Evolutionary conservation across 2,329 filamentous ascomycete genomes (phyloP).

Genomic region (Aurifilum marmelostoma): DNA sequence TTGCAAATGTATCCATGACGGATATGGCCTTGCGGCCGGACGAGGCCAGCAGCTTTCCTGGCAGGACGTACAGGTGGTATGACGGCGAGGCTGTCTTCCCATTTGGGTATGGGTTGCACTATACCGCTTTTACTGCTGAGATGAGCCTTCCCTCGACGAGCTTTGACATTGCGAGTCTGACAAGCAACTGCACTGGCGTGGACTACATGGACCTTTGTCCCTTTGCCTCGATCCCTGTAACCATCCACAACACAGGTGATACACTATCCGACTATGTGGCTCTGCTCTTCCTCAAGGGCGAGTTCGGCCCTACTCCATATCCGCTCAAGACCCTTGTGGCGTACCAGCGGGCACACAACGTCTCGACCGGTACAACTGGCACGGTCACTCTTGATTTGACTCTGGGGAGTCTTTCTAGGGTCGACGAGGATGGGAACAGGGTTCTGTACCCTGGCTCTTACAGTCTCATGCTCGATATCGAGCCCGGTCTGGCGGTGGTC

Average conservation of each 20-base stretch:
- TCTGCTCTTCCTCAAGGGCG: slow-evolving; percentile 52
- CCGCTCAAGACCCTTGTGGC: slow-evolving; percentile 57
- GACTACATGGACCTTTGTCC: slow-evolving; percentile 46
- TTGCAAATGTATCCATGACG: slow-evolving; percentile 53
- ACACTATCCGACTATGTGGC: slow-evolving; percentile 55
- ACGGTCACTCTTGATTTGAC: slow-evolving; percentile 46
- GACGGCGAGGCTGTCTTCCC: slow-evolving; percentile 50
- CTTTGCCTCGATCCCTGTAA: slow-evolving; percentile 46
- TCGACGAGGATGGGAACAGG: slow-evolving; percentile 52
- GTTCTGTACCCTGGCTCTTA: slow-evolving; percentile 60
- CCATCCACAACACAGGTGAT: slow-evolving; percentile 52
- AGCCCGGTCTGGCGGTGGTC: slow-evolving; percentile 43
- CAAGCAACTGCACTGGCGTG: slow-evolving; percentile 40
- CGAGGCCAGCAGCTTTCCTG: slow-evolving; percentile 43
- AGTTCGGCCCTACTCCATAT: slow-evolving; percentile 51
- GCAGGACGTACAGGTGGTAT: slow-evolving; percentile 64
- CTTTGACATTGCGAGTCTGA: slow-evolving; percentile 43
- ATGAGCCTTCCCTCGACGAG: slow-evolving; percentile 30
- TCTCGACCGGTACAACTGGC: slow-evolving; percentile 39
- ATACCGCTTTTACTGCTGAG: slow-evolving; percentile 53
- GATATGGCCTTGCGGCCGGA: slow-evolving; percentile 57
- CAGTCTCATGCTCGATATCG: slow-evolving; percentile 47
- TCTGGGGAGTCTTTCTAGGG: slow-evolving; percentile 53
- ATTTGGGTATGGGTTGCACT: slow-evolving; percentile 62
- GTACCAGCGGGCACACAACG: slow-evolving; percentile 49